phyloP scores from a whole-genome alignment of 495 filamentous ascomycete genomes.

The Neurospora sp. region DNA sequence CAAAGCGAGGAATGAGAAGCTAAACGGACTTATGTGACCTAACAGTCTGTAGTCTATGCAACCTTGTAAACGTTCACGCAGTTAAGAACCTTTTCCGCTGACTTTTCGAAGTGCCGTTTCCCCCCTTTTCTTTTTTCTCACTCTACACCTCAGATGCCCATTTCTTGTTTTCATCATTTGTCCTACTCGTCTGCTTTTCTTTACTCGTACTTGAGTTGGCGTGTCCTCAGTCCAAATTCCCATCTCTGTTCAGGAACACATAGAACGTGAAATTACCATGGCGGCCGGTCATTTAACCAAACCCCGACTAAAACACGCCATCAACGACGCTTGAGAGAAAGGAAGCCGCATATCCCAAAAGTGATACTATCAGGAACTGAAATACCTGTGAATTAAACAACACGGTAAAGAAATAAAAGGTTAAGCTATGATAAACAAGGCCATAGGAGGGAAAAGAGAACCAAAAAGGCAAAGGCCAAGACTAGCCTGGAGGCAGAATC shows the following conservation, averaged over 20 bases:
- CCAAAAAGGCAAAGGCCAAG: not conserved
- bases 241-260: not conserved
- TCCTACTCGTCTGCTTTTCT: not conserved
- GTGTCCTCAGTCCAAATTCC: not conserved
- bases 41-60: not conserved
- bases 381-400: not conserved
- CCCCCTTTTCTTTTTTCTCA: not conserved
- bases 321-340: not conserved
- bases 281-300: not conserved
- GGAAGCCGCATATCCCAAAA: not conserved
- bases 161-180: not conserved
- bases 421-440: not conserved
- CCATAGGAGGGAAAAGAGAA: not conserved
- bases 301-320: not conserved
- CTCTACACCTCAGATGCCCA: not conserved
- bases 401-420: not conserved
- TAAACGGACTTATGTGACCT: not conserved
- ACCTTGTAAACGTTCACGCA: not conserved
- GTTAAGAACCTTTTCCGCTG: not conserved
- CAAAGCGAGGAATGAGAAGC: not conserved
- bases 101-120: not conserved
- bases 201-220: not conserved
- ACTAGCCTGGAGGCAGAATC: not conserved
- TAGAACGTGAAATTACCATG: not conserved
- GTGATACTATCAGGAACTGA: not conserved